Conservation (phyloP, 805 yeast genomes). For the Yarrowia divulgata region DNA sequence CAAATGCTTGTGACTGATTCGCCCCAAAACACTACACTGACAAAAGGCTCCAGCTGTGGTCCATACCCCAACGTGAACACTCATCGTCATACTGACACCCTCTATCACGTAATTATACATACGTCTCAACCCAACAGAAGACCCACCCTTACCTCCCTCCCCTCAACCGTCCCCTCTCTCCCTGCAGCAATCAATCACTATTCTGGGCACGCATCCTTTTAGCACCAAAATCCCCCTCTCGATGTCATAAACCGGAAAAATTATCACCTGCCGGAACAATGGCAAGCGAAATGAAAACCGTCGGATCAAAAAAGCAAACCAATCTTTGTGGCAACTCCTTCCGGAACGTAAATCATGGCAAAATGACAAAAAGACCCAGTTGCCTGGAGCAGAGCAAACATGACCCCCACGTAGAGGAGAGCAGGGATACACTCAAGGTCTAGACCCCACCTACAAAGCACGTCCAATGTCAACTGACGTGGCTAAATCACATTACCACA, state of each 20-base stretch:
- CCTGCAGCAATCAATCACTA: conserved; percentile 13
- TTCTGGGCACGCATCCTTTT: neutral
- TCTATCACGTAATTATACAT: too few species aligned
- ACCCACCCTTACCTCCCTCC: too few species aligned
- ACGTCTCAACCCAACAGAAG: too few species aligned
- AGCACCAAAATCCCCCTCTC: neutral
- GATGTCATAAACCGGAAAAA: conserved; percentile 2
- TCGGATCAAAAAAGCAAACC: neutral
- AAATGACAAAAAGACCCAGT: neutral
- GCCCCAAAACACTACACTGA: too few species aligned
- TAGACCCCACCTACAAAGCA: neutral
- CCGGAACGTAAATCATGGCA: neutral
- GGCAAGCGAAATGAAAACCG: neutral
- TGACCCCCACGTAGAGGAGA: conserved; percentile 4
- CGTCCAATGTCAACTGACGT: neutral
- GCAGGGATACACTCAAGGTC: neutral
- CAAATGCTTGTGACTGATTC: too few species aligned
- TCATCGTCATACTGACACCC: too few species aligned
- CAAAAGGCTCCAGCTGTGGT: too few species aligned
- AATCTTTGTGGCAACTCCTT: neutral
- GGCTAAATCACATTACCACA: neutral
- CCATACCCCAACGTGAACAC: too few species aligned
- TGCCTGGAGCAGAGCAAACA: neutral
- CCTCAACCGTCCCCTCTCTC: too few species aligned
- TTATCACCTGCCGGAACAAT: neutral